phyloP scores from a whole-genome alignment of 2,329 filamentous ascomycete genomes.

The Lachnellula subtilissima region DNA sequence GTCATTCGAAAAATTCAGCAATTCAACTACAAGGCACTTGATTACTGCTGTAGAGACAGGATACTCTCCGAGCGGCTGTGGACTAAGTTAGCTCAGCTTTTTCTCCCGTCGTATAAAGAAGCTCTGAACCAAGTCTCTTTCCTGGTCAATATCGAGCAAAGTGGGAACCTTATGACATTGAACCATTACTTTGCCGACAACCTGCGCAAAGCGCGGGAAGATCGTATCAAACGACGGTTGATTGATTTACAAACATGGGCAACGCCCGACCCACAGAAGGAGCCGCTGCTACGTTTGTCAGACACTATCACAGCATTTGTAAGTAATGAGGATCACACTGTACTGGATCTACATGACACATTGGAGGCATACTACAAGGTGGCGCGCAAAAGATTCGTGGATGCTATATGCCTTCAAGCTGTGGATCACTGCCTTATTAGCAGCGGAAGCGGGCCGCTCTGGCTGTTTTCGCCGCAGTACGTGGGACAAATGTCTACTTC shows the following conservation, averaged over 20 bases:
- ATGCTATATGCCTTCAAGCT: slow-evolving; percentile 56
- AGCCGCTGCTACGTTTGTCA: slow-evolving; percentile 5
- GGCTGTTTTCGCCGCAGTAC: slow-evolving; percentile 46
- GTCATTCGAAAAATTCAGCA: slow-evolving; percentile 40
- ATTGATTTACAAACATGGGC: slow-evolving; percentile 5
- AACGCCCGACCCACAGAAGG: slow-evolving; percentile 3
- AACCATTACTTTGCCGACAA: slow-evolving; percentile 50
- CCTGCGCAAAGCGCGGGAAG: slow-evolving; percentile 10
- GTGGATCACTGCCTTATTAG: slow-evolving; percentile 49
- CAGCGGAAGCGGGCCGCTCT: slow-evolving; percentile 46
- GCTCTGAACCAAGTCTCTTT: slow-evolving; percentile 47
- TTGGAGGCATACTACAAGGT: slow-evolving; percentile 59
- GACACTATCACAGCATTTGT: slow-evolving; percentile 14
- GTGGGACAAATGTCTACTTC: slow-evolving; percentile 43
- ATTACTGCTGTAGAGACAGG: slow-evolving; percentile 39
- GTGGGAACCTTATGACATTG: slow-evolving; percentile 42
- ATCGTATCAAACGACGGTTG: slow-evolving; percentile 7
- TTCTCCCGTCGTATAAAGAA: slow-evolving; percentile 41
- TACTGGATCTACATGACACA: slow-evolving; percentile 55
- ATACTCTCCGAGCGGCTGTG: slow-evolving; percentile 40
- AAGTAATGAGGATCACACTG: slow-evolving; percentile 36
- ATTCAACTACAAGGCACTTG: slow-evolving; percentile 44
- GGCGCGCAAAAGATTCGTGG: slow-evolving; percentile 56
- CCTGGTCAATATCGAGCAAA: slow-evolving; percentile 47
- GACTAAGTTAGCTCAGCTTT: slow-evolving; percentile 34